A percentile compares a stretch with the other conserved stretches of the same genome.
These are phyloP conservation scores for Laetiporus sulphureus DNA, from an alignment of 1,284 basidiomycete genomes.

Conservation along the genomic window DNA sequence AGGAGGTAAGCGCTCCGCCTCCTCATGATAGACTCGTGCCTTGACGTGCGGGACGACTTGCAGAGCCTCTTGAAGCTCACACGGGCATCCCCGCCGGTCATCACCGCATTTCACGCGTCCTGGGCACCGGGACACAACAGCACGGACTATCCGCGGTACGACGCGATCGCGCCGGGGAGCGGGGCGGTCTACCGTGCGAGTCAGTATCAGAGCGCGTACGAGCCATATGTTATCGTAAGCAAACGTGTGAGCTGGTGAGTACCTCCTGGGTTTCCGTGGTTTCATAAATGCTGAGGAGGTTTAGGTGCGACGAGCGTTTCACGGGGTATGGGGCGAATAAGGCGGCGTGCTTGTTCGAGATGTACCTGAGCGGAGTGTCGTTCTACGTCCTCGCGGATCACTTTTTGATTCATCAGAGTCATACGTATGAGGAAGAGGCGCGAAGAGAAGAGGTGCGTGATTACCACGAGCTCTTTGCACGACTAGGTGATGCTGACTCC, in stretches of 20 bases:
- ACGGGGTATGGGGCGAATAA: slow-evolving; percentile 78
- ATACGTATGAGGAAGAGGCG: slow-evolving; percentile 70
- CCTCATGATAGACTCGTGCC: too few relatives aligned
- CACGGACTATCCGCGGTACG: slow-evolving; percentile 70
- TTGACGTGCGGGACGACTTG: too few relatives aligned
- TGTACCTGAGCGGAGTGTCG: slow-evolving; percentile 61
- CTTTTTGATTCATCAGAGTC: slow-evolving; percentile 81
- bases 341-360: slow-evolving; percentile 59
- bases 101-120: slow-evolving; percentile 69
- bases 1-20: slow-evolving; percentile 36
- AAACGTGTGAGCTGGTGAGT: slow-evolving; percentile 67
- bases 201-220: slow-evolving; percentile 73
- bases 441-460: slow-evolving; percentile 59
- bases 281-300: too few relatives aligned
- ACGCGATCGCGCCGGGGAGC: slow-evolving; percentile 39
- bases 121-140: slow-evolving; percentile 78
- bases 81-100: slow-evolving; percentile 33
- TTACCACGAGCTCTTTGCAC: too few relatives aligned
- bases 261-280: not conserved
- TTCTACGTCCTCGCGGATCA: slow-evolving; percentile 81
- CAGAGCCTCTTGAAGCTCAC: slow-evolving; percentile 55
- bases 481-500: not conserved
- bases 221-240: slow-evolving; percentile 78
- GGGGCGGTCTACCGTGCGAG: slow-evolving; percentile 71
- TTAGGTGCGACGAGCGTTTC: slow-evolving; percentile 83